Conservation (phyloP, 2,329 filamentous ascomycete species). For the Neofusicoccum cordaticola region DNA sequence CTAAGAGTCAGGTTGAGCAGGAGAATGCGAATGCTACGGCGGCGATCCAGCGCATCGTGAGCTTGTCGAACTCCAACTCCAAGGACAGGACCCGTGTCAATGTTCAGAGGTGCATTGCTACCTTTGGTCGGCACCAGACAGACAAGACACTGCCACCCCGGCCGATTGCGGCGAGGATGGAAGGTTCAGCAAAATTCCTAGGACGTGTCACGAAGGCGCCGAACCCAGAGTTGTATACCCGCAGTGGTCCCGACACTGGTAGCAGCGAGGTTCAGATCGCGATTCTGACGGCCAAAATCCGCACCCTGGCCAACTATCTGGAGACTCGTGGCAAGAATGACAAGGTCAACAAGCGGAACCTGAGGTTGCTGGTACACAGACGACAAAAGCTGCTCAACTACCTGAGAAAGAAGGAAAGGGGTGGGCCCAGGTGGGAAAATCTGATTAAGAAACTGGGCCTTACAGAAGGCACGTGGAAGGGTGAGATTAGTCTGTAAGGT, state of each 20-base stretch:
- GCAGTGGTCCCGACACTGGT: conserved; percentile 88
- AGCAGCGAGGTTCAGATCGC: conserved; percentile 97
- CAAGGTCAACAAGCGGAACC: conserved; percentile 89
- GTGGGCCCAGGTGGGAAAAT: conserved; percentile 85
- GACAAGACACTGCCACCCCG: conserved; percentile 67
- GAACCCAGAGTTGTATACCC: conserved; percentile 50
- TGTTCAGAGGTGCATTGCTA: conserved; percentile 77
- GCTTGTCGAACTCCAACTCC: conserved; percentile 71
- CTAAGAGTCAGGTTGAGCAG: conserved; percentile 31
- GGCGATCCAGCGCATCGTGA: conserved; percentile 76
- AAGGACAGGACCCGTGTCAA: conserved; percentile 80
- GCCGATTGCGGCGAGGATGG: conserved; percentile 23
- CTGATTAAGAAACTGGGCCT: conserved; percentile 81
- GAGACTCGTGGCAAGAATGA: conserved; percentile 73
- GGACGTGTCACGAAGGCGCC: conserved; percentile 18
- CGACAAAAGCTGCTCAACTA: conserved; percentile 87
- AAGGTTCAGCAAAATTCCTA: no score
- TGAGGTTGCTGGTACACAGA: conserved; percentile 80
- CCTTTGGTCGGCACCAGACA: conserved; percentile 88
- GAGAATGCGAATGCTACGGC: conserved; percentile 64
- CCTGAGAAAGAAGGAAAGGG: conserved; percentile 83
- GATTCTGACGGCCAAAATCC: conserved; percentile 91
- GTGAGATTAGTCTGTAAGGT: conserved; percentile 72
- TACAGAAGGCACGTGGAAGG: conserved; percentile 84
- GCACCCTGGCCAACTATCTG: conserved; percentile 71